Percentiles rank a stretch among this genome's conserved stretches.
Evolutionary conservation across 208 protist genomes (phyloP).

Genomic region (Novymonas esmeraldas): DNA sequence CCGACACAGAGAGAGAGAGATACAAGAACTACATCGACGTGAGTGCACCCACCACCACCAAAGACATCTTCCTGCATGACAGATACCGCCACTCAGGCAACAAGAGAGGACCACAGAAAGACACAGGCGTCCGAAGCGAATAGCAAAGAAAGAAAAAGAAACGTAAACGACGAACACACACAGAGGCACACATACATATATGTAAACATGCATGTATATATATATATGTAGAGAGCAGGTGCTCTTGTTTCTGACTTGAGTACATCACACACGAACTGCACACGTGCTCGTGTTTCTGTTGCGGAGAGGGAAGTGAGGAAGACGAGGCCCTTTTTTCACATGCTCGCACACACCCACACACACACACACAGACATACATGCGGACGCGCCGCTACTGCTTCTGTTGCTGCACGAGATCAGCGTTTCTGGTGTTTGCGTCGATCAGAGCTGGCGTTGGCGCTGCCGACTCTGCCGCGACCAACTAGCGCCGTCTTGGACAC

Average conservation of each 20-base stretch:
- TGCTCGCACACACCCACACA: slow-evolving; percentile 10
- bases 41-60: not conserved
- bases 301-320: no score
- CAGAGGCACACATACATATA: not conserved
- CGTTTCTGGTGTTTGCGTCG: no score
- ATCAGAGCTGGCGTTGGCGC: not conserved
- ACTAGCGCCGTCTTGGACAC: slow-evolving; percentile 18
- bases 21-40: no score
- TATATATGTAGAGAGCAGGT: not conserved
- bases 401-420: no score
- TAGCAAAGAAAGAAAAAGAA: no score
- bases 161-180: not conserved
- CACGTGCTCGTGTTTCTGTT: no score
- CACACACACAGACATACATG: not conserved
- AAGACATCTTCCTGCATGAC: not conserved
- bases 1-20: no score
- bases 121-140: not conserved
- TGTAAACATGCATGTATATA: not conserved
- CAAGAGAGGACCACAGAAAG: not conserved
- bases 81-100: no score
- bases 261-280: no score
- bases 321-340: no score
- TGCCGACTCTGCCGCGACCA: not conserved
- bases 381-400: not conserved
- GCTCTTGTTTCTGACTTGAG: no score